Conservation (phyloP, 1,284 basidiomycete genomes). For the Sanghuangporus sanghuang region DNA sequence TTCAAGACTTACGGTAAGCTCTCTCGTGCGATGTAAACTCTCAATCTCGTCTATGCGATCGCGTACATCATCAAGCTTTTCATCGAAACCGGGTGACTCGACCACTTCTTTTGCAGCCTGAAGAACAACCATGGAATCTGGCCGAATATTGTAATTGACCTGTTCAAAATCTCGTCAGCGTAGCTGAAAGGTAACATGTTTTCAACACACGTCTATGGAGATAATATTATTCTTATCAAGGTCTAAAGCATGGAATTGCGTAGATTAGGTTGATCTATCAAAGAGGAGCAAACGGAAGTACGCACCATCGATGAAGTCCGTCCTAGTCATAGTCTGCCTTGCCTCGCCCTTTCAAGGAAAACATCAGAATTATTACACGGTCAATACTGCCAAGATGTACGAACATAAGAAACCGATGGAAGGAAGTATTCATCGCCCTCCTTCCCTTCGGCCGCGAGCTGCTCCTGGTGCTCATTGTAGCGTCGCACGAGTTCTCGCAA, state of each 20-base stretch:
- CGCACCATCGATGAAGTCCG: slow-evolving; percentile 74
- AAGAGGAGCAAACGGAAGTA: slow-evolving; percentile 1
- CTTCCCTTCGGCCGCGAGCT: slow-evolving; percentile 35
- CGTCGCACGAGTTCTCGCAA: slow-evolving; percentile 64
- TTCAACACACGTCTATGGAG: slow-evolving; percentile 62
- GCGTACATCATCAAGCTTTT: slow-evolving; percentile 63
- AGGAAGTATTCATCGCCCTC: slow-evolving; percentile 42
- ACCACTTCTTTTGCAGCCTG: slow-evolving; percentile 67
- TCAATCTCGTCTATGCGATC: slow-evolving; percentile 73
- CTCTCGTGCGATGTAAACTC: slow-evolving; percentile 64
- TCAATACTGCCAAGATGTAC: slow-evolving; percentile 19
- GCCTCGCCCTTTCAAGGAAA: slow-evolving; percentile 50
- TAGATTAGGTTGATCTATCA: not conserved
- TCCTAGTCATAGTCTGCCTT: slow-evolving; percentile 71
- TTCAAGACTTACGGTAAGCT: slow-evolving; percentile 51
- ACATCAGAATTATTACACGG: not conserved
- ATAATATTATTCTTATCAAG: slow-evolving; percentile 68
- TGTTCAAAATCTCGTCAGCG: slow-evolving; percentile 24
- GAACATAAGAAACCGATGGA: slow-evolving; percentile 59
- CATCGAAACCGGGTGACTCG: slow-evolving; percentile 67
- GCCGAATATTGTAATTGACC: slow-evolving; percentile 72
- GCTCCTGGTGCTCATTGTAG: slow-evolving; percentile 44
- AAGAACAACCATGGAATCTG: slow-evolving; percentile 72
- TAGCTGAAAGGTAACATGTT: slow-evolving; percentile 6
- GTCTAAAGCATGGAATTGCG: slow-evolving; percentile 30